Evolutionary conservation across 2,329 filamentous ascomycete genomes (phyloP), one percentile per base, ranked within the genome.

Genomic region (Arthrinium puccinioides): DNA sequence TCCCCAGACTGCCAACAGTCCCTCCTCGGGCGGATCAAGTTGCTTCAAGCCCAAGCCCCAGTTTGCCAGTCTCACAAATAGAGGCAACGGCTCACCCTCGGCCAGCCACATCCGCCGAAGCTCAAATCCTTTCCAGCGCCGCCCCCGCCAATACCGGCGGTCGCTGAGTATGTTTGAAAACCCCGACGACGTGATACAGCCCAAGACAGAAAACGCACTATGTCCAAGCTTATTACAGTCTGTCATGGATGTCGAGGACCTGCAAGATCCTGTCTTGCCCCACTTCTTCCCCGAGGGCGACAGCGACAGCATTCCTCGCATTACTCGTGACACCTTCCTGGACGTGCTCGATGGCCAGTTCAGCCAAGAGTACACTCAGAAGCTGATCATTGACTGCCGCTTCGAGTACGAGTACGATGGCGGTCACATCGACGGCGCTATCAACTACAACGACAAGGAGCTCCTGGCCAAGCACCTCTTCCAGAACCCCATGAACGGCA

Each of bases 401-500:
- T 98, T 98, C 57, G 92, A 98, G 70, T 98, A 98, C 61, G 92
- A 98, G 64, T 98, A 94, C 58, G 84, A 95, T 13, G 92, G 92
- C 39, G 92, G 92, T 23, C 92, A 98, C 60, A 96, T 98, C 55
- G 77, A 88, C 49, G 85, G 85, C 14, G 92, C 92, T 29, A 72
- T 95, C 64, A 98, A 98, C 69, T 92, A 88, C 69, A 97, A 95
- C 63, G 87, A 96, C 67, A 96, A 96, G 64, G 90, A 98, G 53
- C 67, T 84, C 43, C 72, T 98, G 41, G 79, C 87, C 8, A 70
- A 71, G 38, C 79, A 89, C 48, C 76, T 98, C 33, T 95, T 98
- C 60, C 66, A 78, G 39, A 72, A 68, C 16, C 71, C 73, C 14
- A 77, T 82, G 52, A 66, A 76, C 32, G 76, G 82, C 34, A 83